Base-by-base conservation (phyloP, 495 filamentous ascomycete genomes). In the Talaromyces trachyspermus region DNA sequence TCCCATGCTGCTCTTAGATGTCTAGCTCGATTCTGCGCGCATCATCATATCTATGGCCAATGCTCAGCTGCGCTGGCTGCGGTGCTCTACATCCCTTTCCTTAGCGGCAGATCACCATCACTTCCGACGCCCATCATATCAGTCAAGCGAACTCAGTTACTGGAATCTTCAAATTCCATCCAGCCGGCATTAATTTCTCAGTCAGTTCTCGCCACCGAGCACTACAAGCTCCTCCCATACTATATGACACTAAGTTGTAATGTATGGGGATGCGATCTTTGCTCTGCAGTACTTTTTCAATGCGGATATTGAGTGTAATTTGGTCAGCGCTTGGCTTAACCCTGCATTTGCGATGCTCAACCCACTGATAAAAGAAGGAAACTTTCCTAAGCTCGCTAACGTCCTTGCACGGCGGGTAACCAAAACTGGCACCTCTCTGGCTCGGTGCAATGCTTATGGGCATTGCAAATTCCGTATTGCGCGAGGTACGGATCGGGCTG, bases 241-340 rank as follows among this genome's bases (percentile, higher is more conserved):
- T 62, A 64, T 27, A 60, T 64, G 55, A 60, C 49, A 4, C 15
- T 62, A 18, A 62, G 56, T 51, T 53, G 37, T 14, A 53, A 58
- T 54, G 8, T 33, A 10, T 59, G 52, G 57, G 59, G 59, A 10
- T 65, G 14, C 55, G 57, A 18, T 62, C 57, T 49, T 35, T 62
- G 2, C 54, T 65, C 6, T 43, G 6, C 26, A 55, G 55, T 43
- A 62, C 22, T 60, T 62, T 44, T 65, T 62, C 49, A 55, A 59
- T 29, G 0, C 47, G 23, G 51, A 56, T 17, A 52, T 62, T 35
- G 52, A 56, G 18, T 65, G 60, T 44, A 63, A 63, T 22, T 52
- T 65, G 27, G 58, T 57, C 50, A 61, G 55, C 51, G 51, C 60
- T 12, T 65, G 60, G 62, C 43, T 61, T 5, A 65, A 60, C 26